These are phyloP conservation scores for Pleurotus tuber-regium DNA, from an alignment of 768 basidiomycete species.

Conservation along the genomic window DNA sequence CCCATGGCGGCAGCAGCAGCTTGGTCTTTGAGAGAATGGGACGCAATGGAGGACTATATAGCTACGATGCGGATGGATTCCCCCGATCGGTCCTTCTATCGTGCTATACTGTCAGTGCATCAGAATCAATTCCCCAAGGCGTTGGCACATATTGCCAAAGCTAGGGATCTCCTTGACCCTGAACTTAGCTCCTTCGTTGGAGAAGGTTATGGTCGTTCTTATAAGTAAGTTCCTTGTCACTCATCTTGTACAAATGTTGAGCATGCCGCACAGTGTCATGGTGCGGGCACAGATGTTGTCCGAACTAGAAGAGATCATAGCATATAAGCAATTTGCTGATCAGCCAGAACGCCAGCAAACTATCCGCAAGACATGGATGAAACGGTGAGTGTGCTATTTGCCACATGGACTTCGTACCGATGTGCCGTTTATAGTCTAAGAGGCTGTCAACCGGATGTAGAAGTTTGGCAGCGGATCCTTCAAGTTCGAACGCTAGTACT, in stretches of 20 bases:
- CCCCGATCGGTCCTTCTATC: constrained; percentile 92
- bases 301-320: constrained; percentile 95
- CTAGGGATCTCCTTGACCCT: constrained; percentile 87
- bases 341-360: constrained; percentile 89
- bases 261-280: constrained; percentile 61
- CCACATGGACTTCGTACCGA: neutral
- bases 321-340: constrained; percentile 92
- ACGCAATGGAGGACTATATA: constrained; percentile 97
- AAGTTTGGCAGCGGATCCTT: constrained; percentile 97
- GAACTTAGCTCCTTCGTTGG: constrained; percentile 90
- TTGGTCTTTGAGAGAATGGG: constrained; percentile 97
- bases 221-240: constrained; percentile 63
- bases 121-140: constrained; percentile 96
- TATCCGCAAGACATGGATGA: constrained; percentile 97
- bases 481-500: constrained; percentile 94
- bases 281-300: constrained; percentile 98
- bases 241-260: constrained; percentile 1
- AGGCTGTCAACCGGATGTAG: constrained; percentile 97
- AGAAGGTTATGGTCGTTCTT: constrained; percentile 96
- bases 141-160: constrained; percentile 83
- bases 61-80: constrained; percentile 90
- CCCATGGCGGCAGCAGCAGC: constrained; percentile 97
- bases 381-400: constrained; percentile 54
- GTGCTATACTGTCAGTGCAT: constrained; percentile 93
- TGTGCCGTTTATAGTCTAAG: constrained; percentile 55